Percentiles rank a stretch among this genome's conserved stretches.
Evolutionary conservation across 2,329 filamentous ascomycete genomes (phyloP).

Genomic region (Fusarium anthophilum): DNA sequence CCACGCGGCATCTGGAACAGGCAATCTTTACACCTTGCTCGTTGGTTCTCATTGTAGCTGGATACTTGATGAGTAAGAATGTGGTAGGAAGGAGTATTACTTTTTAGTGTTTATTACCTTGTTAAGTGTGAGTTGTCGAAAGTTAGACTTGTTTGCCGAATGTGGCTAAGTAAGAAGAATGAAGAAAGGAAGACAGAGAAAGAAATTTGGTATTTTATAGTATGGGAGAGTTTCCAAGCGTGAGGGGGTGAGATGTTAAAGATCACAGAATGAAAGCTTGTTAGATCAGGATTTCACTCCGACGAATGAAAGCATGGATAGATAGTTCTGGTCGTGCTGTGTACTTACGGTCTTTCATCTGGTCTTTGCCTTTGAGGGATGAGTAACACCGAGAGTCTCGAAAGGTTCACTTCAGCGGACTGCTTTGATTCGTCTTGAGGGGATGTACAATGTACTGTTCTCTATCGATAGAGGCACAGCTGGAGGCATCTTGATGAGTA

Average conservation of each 20-base stretch:
- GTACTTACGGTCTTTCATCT: not conserved
- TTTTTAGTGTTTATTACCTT: fast-evolving
- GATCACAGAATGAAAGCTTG: not conserved
- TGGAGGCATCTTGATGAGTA: not conserved
- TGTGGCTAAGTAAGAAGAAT: not conserved
- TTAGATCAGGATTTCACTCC: not conserved
- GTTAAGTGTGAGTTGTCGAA: not conserved
- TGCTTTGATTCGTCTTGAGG: not conserved
- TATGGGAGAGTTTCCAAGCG: too few species aligned
- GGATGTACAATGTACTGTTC: not conserved
- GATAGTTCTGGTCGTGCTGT: not conserved
- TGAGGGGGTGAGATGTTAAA: not conserved
- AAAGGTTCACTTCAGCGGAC: fast-evolving
- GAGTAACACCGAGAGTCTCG: not conserved
- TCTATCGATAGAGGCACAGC: not conserved
- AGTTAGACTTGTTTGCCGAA: not conserved
- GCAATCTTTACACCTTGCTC: not conserved
- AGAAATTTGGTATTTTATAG: not conserved
- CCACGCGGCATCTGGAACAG: not conserved
- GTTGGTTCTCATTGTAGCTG: not conserved
- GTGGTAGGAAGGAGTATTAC: not conserved
- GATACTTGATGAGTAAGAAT: too few species aligned
- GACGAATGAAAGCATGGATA: not conserved
- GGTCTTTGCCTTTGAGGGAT: not conserved
- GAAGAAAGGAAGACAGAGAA: not conserved